These are phyloP conservation scores for Rhynchospora tenuis DNA, from an alignment of 176 grass and related monocot species.

Conservation along the genomic window DNA sequence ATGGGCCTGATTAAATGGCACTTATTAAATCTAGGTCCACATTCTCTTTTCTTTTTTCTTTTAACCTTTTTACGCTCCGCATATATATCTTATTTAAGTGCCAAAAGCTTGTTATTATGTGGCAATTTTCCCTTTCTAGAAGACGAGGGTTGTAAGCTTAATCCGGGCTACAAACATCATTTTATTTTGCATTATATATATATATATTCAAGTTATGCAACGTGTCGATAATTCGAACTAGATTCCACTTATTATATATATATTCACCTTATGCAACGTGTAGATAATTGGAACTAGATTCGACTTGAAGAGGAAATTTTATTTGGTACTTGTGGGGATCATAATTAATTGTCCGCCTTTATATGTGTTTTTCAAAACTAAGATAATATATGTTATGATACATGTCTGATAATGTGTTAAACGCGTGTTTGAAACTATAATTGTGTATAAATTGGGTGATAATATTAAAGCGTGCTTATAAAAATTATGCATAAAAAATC, in stretches of 20 bases:
- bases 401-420: too few relatives aligned
- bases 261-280: too few relatives aligned
- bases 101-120: not conserved
- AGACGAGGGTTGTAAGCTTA: not conserved
- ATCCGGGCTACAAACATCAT: not conserved
- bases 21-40: not conserved
- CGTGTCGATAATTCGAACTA: too few relatives aligned
- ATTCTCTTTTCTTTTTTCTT: not conserved
- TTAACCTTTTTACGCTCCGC: not conserved
- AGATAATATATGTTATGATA: not conserved
- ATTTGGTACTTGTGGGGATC: too few relatives aligned
- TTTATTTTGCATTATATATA: not conserved
- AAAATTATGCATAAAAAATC: not conserved
- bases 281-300: not conserved
- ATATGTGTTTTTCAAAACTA: not conserved
- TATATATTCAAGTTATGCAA: too few relatives aligned
- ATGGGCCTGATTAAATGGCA: not conserved
- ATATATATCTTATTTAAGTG: not conserved
- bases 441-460: too few relatives aligned
- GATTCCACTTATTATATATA: not conserved
- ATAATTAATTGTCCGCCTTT: too few relatives aligned
- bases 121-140: not conserved
- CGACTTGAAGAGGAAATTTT: not conserved
- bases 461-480: too few relatives aligned
- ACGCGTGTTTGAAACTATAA: too few relatives aligned